phyloP scores from a whole-genome alignment of 179 eudicot species.

The Pouteria campechiana region DNA sequence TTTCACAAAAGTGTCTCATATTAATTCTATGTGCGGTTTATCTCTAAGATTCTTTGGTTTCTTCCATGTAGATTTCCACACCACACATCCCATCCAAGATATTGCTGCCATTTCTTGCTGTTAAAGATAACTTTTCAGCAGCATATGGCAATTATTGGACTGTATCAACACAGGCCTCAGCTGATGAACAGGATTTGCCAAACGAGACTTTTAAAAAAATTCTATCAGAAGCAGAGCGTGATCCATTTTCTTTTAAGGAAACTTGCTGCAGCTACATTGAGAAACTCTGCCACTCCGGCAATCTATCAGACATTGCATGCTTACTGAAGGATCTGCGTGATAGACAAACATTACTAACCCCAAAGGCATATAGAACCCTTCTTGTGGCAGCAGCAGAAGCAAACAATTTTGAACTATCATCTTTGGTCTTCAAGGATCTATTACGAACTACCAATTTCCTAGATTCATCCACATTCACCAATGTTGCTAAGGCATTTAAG shows the following conservation, averaged over 20 bases:
- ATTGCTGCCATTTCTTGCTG: constrained; percentile 18
- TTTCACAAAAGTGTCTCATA: too few relatives aligned
- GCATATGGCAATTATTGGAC: constrained; percentile 15
- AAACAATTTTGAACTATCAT: constrained; percentile 26
- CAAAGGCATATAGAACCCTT: constrained; percentile 46
- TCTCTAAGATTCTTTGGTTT: too few relatives aligned
- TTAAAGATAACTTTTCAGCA: constrained; percentile 14
- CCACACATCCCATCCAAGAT: too few relatives aligned
- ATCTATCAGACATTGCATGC: constrained; percentile 26
- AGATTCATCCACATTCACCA: constrained; percentile 27
- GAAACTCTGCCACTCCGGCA: constrained; percentile 31
- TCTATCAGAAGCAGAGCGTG: constrained; percentile 17
- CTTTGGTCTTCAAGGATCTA: constrained; percentile 49
- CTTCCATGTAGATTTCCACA: too few relatives aligned
- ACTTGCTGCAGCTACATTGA: constrained; percentile 26
- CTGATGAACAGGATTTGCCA: constrained; percentile 20
- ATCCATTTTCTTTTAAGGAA: constrained; percentile 19
- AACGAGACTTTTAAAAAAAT: constrained; percentile 33
- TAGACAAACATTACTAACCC: constrained; percentile 24
- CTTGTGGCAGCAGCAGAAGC: constrained; percentile 42
- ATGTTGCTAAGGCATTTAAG: constrained; percentile 51
- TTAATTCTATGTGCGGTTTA: too few relatives aligned
- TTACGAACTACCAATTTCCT: constrained; percentile 19
- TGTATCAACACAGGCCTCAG: constrained; percentile 27
- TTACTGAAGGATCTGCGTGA: constrained; percentile 28